Evolutionary conservation across 208 protist genomes (phyloP), one percentile per base, ranked within the genome.

Genomic region (Wallacemonas rigidus): DNA sequence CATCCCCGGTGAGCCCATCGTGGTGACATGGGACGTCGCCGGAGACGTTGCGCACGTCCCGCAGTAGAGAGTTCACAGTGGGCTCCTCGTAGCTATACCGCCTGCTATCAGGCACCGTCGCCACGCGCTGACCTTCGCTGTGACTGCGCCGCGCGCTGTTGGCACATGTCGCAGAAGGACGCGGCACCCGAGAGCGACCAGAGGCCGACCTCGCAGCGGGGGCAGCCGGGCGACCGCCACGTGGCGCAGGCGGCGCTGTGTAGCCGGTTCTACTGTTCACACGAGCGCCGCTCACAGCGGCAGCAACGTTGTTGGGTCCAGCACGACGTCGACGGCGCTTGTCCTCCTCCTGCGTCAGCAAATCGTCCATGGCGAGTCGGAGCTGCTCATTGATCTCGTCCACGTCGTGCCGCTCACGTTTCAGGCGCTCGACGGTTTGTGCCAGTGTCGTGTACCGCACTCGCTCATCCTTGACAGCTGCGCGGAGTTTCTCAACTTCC

Each of bases 21-120:
- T 71, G 41, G 26, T 51, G 8, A 48, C 69, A 74, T 3, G 54
- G 60, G 0, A 68, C 62, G 41, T 85, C 86, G 39, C 75, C 84
- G 0, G 74, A 70, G 5, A 76, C 75, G 26, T 85, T 83, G 7
- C 92, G 86, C 11, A 92, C 83, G 63, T 95, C 92, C 38, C 92
- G 87, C 57, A 94, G 80, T 26, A 87, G 80, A n/a, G 92, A 96
- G 73, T 85, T 92, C 61, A 88, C 92, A 3, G 92, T 96, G 2
- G 92, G 92, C 57, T 95, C 89, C 26, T 81, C 79, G 78, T 94
- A 96, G 35, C 69, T 86, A 65, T 56, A 72, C 26, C 76, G 63
- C 17, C 67, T 36, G 54, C 72, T 57, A 17, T 74, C 44, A 47
- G 65, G 2, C 51, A 63, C 3, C 8, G 45, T 50, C 26, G 26